Evolutionary conservation across 768 basidiomycete species (phyloP).

Genomic region (Russula virescens): DNA sequence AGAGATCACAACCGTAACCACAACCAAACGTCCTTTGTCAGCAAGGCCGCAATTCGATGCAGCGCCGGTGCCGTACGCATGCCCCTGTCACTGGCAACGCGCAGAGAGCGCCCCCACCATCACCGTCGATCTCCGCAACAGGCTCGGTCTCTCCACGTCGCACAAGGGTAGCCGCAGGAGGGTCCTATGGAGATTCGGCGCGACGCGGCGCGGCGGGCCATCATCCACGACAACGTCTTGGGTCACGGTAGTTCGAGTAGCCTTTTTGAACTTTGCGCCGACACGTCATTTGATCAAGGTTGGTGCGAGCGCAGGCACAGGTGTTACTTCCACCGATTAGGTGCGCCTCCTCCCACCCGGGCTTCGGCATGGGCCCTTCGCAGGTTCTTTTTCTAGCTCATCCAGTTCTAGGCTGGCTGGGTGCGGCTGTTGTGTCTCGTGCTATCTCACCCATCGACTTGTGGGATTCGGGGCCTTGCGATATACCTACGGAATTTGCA

Average conservation of each 20-base stretch:
- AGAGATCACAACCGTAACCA: background rate
- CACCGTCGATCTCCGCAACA: constrained; percentile 9
- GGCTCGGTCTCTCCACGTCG: constrained; percentile 15
- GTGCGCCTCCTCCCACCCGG: constrained; percentile 14
- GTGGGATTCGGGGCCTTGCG: background rate
- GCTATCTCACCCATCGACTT: constrained; percentile 13
- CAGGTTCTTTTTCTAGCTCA: constrained; percentile 4
- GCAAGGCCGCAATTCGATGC: constrained; percentile 11
- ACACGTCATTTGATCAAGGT: constrained; percentile 19
- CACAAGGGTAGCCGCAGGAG: background rate
- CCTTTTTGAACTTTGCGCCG: constrained; percentile 25
- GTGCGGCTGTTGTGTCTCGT: constrained; percentile 9
- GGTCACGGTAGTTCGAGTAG: constrained; percentile 5
- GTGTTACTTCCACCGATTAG: constrained; percentile 16
- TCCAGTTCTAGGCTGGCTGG: constrained; percentile 5
- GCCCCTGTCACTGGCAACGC: constrained; percentile 23
- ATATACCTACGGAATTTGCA: constrained; percentile 19
- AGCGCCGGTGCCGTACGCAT: constrained; percentile 19
- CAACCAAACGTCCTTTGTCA: constrained; percentile 5
- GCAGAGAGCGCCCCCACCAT: constrained; percentile 6
- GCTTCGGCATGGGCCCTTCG: constrained; percentile 21
- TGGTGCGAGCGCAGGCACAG: constrained; percentile 4
- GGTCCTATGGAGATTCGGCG: constrained; percentile 16
- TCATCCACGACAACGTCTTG: constrained; percentile 22
- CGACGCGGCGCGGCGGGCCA: constrained; percentile 2